These are phyloP conservation scores for Xerocomus spinulosus DNA, from an alignment of 768 basidiomycete genomes.

Conservation along the genomic window DNA sequence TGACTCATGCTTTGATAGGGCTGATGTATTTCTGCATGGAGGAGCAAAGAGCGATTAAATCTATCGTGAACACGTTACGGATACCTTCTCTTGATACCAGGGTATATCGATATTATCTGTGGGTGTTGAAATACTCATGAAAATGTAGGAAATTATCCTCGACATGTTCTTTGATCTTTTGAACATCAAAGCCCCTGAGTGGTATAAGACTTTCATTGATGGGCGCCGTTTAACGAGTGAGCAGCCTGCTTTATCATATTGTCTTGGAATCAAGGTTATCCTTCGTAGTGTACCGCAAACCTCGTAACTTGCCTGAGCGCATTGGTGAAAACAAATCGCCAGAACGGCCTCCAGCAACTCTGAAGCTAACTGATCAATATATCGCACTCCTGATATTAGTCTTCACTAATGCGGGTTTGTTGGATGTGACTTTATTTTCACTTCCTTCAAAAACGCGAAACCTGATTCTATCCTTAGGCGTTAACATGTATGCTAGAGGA, in stretches of 20 bases:
- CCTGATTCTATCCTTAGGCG: constrained; percentile 47
- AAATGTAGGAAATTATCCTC: constrained; percentile 75
- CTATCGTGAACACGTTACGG: constrained; percentile 77
- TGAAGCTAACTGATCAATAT: constrained; percentile 91
- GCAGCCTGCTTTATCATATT: constrained; percentile 19
- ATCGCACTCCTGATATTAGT: constrained; percentile 80
- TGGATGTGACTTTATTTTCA: constrained; percentile 58
- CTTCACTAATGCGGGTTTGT: constrained; percentile 79
- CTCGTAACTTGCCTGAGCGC: constrained; percentile 34
- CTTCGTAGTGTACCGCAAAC: constrained; percentile 61
- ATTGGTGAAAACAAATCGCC: constrained; percentile 34
- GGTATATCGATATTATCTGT: constrained; percentile 37
- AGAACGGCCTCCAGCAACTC: constrained; percentile 49
- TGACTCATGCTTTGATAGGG: constrained; percentile 42
- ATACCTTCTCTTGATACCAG: constrained; percentile 86
- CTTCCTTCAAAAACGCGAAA: background rate
- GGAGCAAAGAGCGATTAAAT: constrained; percentile 78
- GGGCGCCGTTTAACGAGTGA: constrained; percentile 83
- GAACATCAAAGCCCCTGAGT: constrained; percentile 87
- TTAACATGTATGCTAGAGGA: constrained; percentile 84
- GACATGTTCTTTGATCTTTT: constrained; percentile 94
- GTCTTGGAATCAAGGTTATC: background rate
- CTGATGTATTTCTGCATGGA: constrained; percentile 93
- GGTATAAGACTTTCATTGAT: constrained; percentile 90
- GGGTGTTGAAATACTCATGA: constrained; percentile 9